Percentiles rank a stretch among this genome's conserved stretches.
phyloP scores from a whole-genome alignment of 2,329 filamentous ascomycete genomes.

The Phoma sp. region DNA sequence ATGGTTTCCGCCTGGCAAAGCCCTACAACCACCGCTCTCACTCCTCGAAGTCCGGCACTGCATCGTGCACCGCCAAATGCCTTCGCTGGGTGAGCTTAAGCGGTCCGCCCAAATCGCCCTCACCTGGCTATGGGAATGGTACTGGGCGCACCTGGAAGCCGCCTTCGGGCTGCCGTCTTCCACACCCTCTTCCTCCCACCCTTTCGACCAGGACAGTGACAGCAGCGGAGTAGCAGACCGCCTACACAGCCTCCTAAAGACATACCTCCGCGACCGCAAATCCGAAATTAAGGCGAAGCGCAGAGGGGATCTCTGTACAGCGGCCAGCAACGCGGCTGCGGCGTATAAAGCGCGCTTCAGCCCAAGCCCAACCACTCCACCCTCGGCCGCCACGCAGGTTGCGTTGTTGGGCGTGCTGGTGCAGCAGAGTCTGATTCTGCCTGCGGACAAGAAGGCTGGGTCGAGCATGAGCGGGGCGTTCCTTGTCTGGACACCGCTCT shows the following conservation, averaged over 20 bases:
- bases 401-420: neutral
- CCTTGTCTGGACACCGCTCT: constrained; percentile 51
- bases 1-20: constrained; percentile 32
- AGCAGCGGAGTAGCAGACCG: constrained; percentile 17
- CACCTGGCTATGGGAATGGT: constrained; percentile 86
- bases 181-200: neutral
- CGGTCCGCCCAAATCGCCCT: constrained; percentile 73
- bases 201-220: neutral
- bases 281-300: constrained; percentile 36
- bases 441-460: constrained; percentile 42
- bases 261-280: constrained; percentile 40
- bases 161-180: constrained; percentile 22
- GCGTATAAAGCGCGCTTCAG: constrained; percentile 23
- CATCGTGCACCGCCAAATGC: constrained; percentile 87
- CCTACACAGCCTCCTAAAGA: constrained; percentile 40
- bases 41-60: constrained; percentile 92
- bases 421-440: constrained; percentile 35
- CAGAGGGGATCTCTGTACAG: constrained; percentile 3
- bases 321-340: constrained; percentile 26
- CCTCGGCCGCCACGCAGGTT: constrained; percentile 13
- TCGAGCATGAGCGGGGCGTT: constrained; percentile 52
- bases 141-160: constrained; percentile 69
- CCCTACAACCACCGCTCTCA: constrained; percentile 59
- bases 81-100: constrained; percentile 74
- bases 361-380: constrained; percentile 13